Evolutionary conservation across 2,329 filamentous ascomycete species (phyloP), one percentile per base, ranked within the genome.

Genomic region (Alternaria conjuncta): DNA sequence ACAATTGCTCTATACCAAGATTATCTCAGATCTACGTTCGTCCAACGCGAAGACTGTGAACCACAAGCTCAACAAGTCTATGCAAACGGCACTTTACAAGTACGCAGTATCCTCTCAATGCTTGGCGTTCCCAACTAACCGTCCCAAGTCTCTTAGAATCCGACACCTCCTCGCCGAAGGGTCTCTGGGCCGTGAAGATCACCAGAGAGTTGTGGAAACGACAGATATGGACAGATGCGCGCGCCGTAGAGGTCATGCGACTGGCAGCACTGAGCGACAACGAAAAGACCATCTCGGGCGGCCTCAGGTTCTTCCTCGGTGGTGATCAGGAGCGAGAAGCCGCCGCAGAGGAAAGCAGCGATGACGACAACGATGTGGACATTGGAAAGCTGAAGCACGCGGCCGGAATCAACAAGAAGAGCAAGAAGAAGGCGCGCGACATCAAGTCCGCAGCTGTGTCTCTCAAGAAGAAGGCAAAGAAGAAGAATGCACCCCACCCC

Each of bases 241-340:
- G 94, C 79, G 90, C 95, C 0, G 96, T 98, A n/a, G 94, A 97
- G 75, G 92, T 98, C 69, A 98, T 99, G 94, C 97, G 97, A 82
- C 92, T 97, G 81, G 94, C 95, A 0, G 90, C 91, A 58, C 82
- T 99, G 60, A 89, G 93, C 4, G 91, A 97, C 55, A 97, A 97
- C 71, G 93, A 96, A 73, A 99, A 99, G 82, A 94, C 98, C 4
- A 88, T 96, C 25, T 85, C 92, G 6, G 93, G 94, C 15, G 94
- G 93, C 47, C 92, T 96, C 13, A 88, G 93, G 23, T 99, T 98
- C 84, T 99, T 99, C 84, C 86, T 99, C 1, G 96, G 96, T 23
- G 94, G 94, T 32, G 96, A 99, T 79, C 95, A 97, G 80, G 96
- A 98, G 81, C 89, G 94, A 70, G 96, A 99, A 79, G 95, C 97